Base-by-base conservation (phyloP, 2,329 filamentous ascomycete genomes). In the Exutisphaerella laricina region DNA sequence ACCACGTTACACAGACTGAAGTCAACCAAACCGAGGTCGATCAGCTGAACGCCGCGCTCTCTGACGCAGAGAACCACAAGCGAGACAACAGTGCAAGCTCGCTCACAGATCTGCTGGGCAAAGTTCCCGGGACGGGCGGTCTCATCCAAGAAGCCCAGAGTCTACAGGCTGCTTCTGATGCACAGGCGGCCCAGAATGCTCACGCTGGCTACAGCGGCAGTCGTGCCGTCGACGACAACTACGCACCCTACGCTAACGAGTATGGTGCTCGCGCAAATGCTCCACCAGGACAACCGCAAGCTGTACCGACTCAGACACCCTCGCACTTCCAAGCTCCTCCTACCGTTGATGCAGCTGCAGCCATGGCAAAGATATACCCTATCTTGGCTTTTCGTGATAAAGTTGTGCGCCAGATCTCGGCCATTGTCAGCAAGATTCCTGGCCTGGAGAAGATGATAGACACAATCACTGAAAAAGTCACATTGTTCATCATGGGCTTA, bases 321-420 rank as follows among this genome's bases (percentile, higher is more conserved):
- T 12, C 26, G 13, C 13, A 32, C 21, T 58, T 58, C 16, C 46
- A 55, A 41, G 45, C 49, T 8, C 51, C 51, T 21, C 51, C 51
- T 2, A 54, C 48, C 14, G 41, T 54, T 10, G 51, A 54, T 34
- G 46, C 51, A 5, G 46, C 46, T 16, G 65, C 53, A 29, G 57
- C 69, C 17, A 65, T 72, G 25, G 61, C 62, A 1, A 70, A 94
- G 67, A 96, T 98, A 53, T 97, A 97, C 59, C 92, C 92, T 1
- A 95, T 98, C 47, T 76, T 98, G 0, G 78, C 86, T 47, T 98
- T 97, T 72, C 79, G 90, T 46, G 92, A 98, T 70, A 92, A 84
- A 59, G 88, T 98, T 41, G 89, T 96, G 38, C 87, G 87, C 55
- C 78, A 82, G 29, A 88, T 98, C 64, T 88, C 81, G 59, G 78